Percentiles rank a stretch among this genome's conserved stretches.
Evolutionary conservation across 768 basidiomycete species (phyloP).

Genomic region (Boletus barrowsii): DNA sequence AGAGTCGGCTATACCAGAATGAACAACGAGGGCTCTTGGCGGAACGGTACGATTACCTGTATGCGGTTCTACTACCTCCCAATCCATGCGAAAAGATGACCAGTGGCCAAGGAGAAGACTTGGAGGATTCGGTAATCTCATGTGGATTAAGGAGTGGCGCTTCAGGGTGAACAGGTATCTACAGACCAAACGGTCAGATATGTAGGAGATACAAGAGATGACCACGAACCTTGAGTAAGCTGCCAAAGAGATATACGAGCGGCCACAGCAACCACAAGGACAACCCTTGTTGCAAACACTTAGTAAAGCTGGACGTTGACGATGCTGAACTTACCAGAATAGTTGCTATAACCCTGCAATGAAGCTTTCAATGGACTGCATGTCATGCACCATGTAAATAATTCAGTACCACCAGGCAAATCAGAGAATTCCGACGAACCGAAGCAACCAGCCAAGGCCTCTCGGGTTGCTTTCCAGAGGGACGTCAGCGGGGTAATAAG

Average conservation of each 20-base stretch:
- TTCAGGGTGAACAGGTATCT: constrained; percentile 59
- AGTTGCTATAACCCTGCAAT: constrained; percentile 46
- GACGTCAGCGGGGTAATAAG: constrained; percentile 59
- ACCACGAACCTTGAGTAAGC: constrained; percentile 43
- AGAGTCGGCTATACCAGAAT: constrained; percentile 52
- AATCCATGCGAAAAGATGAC: constrained; percentile 86
- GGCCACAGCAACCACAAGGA: constrained; percentile 39
- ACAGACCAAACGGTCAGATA: not conserved
- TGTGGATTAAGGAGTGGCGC: constrained; percentile 47
- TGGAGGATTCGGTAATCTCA: not conserved
- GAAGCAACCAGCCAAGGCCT: constrained; percentile 55
- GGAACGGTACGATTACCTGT: constrained; percentile 42
- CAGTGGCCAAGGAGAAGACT: constrained; percentile 60
- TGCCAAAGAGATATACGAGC: constrained; percentile 49
- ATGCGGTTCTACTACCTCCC: constrained; percentile 67
- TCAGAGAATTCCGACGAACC: constrained; percentile 36
- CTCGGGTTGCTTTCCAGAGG: constrained; percentile 26
- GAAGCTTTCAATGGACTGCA: constrained; percentile 42
- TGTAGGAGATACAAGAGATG: not conserved
- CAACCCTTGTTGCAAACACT: constrained; percentile 15
- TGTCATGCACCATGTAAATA: constrained; percentile 1
- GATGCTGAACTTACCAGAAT: constrained; percentile 37
- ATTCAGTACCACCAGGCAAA: not conserved
- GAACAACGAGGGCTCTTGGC: not conserved
- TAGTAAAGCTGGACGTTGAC: not conserved